Evolutionary conservation across 2,329 filamentous ascomycete genomes (phyloP).

Genomic region (Didymella keratinophila): DNA sequence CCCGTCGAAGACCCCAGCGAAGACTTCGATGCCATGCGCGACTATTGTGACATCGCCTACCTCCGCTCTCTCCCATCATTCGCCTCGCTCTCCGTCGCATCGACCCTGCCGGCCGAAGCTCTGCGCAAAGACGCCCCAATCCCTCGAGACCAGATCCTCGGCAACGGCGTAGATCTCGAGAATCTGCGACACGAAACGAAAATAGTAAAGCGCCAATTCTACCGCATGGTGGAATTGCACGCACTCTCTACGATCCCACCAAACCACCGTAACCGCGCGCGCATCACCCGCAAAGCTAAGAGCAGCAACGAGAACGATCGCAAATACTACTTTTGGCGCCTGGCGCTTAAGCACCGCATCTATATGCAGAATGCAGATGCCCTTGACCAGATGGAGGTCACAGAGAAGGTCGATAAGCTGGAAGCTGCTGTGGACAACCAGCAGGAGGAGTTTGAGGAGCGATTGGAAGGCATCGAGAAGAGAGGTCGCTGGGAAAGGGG

Average conservation of each 20-base stretch:
- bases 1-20: slow-evolving; percentile 95
- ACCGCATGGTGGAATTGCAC: slow-evolving; percentile 77
- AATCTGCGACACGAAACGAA: slow-evolving; percentile 68
- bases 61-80: slow-evolving; percentile 69
- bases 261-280: slow-evolving; percentile 57
- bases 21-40: slow-evolving; percentile 80
- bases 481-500: slow-evolving; percentile 36
- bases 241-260: slow-evolving; percentile 65
- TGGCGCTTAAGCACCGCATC: slow-evolving; percentile 79
- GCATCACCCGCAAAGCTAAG: slow-evolving; percentile 54
- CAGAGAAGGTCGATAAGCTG: slow-evolving; percentile 75
- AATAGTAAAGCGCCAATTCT: slow-evolving; percentile 79
- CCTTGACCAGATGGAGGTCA: slow-evolving; percentile 72
- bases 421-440: slow-evolving; percentile 73
- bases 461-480: slow-evolving; percentile 62
- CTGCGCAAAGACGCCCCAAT: slow-evolving; percentile 63
- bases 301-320: slow-evolving; percentile 66
- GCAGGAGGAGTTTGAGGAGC: slow-evolving; percentile 74
- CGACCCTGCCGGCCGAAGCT: slow-evolving; percentile 58
- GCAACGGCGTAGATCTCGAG: slow-evolving; percentile 62
- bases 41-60: slow-evolving; percentile 74
- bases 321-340: slow-evolving; percentile 73
- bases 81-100: slow-evolving; percentile 60
- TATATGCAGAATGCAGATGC: slow-evolving; percentile 77
- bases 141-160: slow-evolving; percentile 63